Evolutionary conservation across 2,329 filamentous ascomycete genomes (phyloP).

Genomic region (Aureobasidium leucospermi): DNA sequence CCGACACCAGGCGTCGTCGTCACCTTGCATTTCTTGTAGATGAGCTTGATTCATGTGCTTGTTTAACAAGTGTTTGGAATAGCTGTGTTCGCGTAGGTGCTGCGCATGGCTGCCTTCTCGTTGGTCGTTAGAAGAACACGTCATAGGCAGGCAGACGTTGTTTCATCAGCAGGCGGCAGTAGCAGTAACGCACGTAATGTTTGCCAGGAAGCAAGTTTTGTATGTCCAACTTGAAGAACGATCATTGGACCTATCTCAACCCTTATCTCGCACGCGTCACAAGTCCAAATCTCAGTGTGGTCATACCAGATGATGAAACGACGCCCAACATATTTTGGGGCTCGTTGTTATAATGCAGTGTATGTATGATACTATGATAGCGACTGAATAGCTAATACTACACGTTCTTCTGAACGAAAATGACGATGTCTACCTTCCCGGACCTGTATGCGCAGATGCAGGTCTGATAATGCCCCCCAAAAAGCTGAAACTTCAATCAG

Average conservation of each 20-base stretch:
- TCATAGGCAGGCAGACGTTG: neutral
- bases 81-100: neutral
- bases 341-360: neutral
- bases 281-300: neutral
- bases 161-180: neutral
- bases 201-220: neutral
- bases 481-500: neutral
- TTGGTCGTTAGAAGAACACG: neutral
- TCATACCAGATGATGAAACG: neutral
- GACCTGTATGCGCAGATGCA: neutral
- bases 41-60: conserved; percentile 6
- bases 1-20: neutral
- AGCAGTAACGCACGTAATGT: neutral
- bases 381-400: neutral
- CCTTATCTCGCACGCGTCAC: conserved; percentile 1
- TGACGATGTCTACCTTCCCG: neutral
- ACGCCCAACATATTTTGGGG: neutral
- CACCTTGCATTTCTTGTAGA: conserved; percentile 1
- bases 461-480: neutral
- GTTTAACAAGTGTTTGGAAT: neutral
- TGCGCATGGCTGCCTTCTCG: neutral
- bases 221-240: neutral
- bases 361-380: conserved; percentile 5
- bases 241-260: neutral
- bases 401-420: neutral